Evolutionary conservation across 1,284 basidiomycete species (phyloP), one percentile per base, ranked within the genome.

Genomic region (Apiotrichum porosum): DNA sequence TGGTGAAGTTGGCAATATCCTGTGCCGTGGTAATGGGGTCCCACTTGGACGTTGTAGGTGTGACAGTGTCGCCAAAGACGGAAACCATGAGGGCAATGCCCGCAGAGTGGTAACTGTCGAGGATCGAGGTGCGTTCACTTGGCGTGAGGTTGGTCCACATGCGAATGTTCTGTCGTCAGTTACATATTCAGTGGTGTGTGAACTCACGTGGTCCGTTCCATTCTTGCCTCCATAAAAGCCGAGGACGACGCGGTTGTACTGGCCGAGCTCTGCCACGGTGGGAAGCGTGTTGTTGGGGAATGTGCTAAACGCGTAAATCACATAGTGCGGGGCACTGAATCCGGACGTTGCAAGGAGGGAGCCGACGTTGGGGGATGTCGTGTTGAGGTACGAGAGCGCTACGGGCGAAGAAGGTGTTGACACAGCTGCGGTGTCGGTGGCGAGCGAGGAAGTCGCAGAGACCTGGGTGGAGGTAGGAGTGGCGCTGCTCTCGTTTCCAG

Each of bases 161-260:
- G 28, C 36, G 26, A 12, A 28, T 6, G 26, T 28, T 28, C 26
- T 28, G 26, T 28, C 26, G 26, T 28, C 26, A 28, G 12, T 28
- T 6, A 28, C 26, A n/a, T n/a, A 44, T 43, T 30, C 26, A 52
- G 68, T 9, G 67, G 66, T 4, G 66, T 66, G 1, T 74, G 65
- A 9, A 64, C 62, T 19, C 53, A 51, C 33, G 67, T 60, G 53
- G 74, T 69, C 75, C 76, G 6, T 6, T 6, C 26, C 26, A 6
- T 6, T 12, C 6, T 12, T 28, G 12, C 26, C 26, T 6, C 8
- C 26, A 12, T 28, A 77, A 58, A 78, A 77, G 4, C 76, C 73
- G 26, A 77, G 67, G 45, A 77, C 71, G 60, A 75, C 75, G 18
- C 70, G 67, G 64, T 73, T 76, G 66, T 62, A 71, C 2, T 33